These are phyloP conservation scores for Fusarium falciforme DNA, from an alignment of 2,329 filamentous ascomycete genomes.

Conservation along the genomic window DNA sequence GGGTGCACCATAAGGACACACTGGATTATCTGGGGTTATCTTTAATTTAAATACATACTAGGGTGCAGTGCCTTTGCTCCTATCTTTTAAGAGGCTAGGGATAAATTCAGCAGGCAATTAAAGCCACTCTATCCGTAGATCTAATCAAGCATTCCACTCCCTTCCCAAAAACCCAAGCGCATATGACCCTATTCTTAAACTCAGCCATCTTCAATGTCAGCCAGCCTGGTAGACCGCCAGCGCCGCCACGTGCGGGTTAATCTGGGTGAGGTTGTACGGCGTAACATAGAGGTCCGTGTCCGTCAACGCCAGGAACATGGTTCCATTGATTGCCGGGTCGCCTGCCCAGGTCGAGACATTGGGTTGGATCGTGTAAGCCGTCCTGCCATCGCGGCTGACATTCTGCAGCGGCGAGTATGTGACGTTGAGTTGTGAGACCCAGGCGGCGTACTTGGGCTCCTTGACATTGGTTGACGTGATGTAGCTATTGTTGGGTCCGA, in stretches of 20 bases:
- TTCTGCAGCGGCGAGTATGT: conserved; percentile 75
- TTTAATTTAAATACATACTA: too few relatives aligned
- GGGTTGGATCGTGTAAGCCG: conserved; percentile 79
- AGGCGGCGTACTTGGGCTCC: conserved; percentile 74
- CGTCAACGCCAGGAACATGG: conserved; percentile 82
- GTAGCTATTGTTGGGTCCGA: conserved; percentile 88
- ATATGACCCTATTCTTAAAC: neutral
- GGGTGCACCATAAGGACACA: too few relatives aligned
- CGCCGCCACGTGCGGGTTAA: conserved; percentile 82
- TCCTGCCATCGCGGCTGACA: conserved; percentile 57
- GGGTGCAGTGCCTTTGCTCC: too few relatives aligned
- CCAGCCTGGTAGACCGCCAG: conserved; percentile 83
- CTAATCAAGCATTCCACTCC: neutral
- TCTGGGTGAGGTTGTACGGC: conserved; percentile 78
- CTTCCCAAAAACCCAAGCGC: too few relatives aligned
- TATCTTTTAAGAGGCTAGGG: too few relatives aligned
- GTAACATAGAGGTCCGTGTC: conserved; percentile 76
- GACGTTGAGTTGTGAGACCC: conserved; percentile 81
- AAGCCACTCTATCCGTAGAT: neutral
- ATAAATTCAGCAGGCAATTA: neutral
- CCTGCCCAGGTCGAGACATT: conserved; percentile 73
- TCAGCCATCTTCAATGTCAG: conserved; percentile 52
- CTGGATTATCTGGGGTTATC: too few relatives aligned
- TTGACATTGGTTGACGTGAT: conserved; percentile 72
- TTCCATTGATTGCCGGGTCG: conserved; percentile 79